A percentile compares a stretch with the other conserved stretches of the same genome.
Evolutionary conservation across 805 yeast species (phyloP).

Genomic region (Metschnikowia corniflorae): DNA sequence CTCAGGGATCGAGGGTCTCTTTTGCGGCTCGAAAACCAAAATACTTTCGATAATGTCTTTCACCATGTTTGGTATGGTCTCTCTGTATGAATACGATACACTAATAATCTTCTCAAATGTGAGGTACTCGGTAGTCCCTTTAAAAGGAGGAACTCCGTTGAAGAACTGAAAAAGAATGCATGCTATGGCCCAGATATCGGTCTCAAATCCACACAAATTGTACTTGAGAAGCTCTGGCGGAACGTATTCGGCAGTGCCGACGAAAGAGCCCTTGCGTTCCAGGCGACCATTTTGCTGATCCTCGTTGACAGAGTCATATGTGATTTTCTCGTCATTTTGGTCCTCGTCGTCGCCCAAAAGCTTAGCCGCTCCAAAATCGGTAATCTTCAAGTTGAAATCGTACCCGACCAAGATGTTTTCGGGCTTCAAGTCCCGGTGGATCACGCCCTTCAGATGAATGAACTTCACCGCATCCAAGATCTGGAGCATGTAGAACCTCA

Average conservation of each 20-base stretch:
- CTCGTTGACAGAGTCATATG: conserved; percentile 24
- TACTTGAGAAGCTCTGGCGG: conserved; percentile 82
- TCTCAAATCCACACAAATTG: conserved; percentile 76
- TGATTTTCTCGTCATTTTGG: conserved; percentile 28
- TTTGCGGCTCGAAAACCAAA: conserved; percentile 30
- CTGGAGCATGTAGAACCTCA: conserved; percentile 80
- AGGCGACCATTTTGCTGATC: conserved; percentile 25
- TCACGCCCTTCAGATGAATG: conserved; percentile 85
- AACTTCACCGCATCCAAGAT: conserved; percentile 86
- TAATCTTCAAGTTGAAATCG: conserved; percentile 84
- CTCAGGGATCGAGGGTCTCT: conserved; percentile 31
- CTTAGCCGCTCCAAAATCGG: conserved; percentile 98
- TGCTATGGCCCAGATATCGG: conserved; percentile 94
- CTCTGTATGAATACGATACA: conserved; percentile 56
- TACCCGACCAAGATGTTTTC: conserved; percentile 84
- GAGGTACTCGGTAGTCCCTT: conserved; percentile 78
- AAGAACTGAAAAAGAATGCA: conserved; percentile 82
- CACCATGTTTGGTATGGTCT: conserved; percentile 30
- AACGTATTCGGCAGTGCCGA: conserved; percentile 96
- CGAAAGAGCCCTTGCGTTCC: conserved; percentile 63
- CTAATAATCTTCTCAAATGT: conserved; percentile 87
- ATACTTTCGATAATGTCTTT: conserved; percentile 29
- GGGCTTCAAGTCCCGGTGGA: conserved; percentile 93
- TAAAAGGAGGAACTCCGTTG: conserved; percentile 84
- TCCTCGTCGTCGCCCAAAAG: conserved; percentile 44